Base-by-base conservation (phyloP, 1,139 yeast species). In the Citeromyces siamensis region DNA sequence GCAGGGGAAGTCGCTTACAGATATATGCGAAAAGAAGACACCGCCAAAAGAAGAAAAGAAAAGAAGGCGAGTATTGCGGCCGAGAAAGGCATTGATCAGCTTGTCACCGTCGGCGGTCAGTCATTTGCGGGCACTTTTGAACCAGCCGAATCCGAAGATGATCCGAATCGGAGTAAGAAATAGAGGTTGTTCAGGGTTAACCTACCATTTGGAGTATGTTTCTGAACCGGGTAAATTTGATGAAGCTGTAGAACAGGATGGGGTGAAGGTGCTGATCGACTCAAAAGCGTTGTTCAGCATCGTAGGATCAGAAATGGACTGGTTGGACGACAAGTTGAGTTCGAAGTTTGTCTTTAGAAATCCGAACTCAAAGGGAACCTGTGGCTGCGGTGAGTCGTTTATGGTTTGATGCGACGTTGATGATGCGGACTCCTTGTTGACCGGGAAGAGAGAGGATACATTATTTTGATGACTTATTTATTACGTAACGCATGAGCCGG, bases 341-440 rank as follows among this genome's bases (percentile, higher is more conserved):
- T 78, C 94, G 13, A 72, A 94, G 52, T 90, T 90, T 56, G 85
- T 90, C 28, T 90, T 90, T 65, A 78, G 71, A 58, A 90, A 90
- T 58, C 98, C 98, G 42, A 90, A 90, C 59, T 81, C 94, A 35
- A 90, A 88, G 63, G 97, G 97, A 23, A 83, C 95, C 38, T 90
- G 98, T 60, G 98, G 98, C 13, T 90, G 98, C 58, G 98, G 97
- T 40, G 98, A 90, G 61, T 84, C 95, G 5, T 90, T 90, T 57
- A 88, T 88, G 96, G 95, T 86, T 6, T 86, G 61, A 55, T 70
- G 71, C 5, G 17, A 6, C 8, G 5, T 12, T n/a, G 39, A 35
- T 19, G 38, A 41, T 8, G 14, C 12, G 19, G 9, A 9, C 9
- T 3, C n/a, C 6, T 33, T 42, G 46, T 32, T 39, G 43, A 2